Conservation (phyloP, 2,329 filamentous ascomycete genomes). For the Eurotiales sp. region DNA sequence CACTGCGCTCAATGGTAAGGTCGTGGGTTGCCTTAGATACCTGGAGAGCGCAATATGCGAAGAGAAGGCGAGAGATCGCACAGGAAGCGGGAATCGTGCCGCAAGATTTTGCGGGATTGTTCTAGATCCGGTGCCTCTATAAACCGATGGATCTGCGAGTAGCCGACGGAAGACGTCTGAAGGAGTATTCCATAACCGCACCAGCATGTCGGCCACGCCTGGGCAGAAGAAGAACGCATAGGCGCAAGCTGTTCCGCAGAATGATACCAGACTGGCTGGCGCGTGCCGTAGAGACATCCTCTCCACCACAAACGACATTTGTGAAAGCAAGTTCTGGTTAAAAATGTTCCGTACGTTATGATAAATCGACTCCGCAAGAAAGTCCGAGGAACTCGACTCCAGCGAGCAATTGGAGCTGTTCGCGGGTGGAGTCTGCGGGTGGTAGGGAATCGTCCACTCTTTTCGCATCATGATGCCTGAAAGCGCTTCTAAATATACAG, state of each 20-base stretch:
- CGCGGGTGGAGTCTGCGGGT: constrained; percentile 50
- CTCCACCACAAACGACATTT: constrained; percentile 83
- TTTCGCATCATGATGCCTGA: constrained; percentile 80
- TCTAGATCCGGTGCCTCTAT: constrained; percentile 50
- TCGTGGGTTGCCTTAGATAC: constrained; percentile 61
- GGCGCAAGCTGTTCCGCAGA: constrained; percentile 84
- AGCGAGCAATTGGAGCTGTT: constrained; percentile 53
- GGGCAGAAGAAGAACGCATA: constrained; percentile 93
- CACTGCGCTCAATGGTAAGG: constrained; percentile 64
- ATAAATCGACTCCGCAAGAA: constrained; percentile 70
- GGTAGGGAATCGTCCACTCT: constrained; percentile 70
- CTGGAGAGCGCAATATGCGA: constrained; percentile 59
- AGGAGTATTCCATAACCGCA: constrained; percentile 74
- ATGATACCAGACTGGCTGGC: constrained; percentile 69
- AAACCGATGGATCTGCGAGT: constrained; percentile 64
- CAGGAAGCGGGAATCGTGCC: constrained; percentile 64
- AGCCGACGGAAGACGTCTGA: constrained; percentile 67
- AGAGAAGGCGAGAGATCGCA: constrained; percentile 60
- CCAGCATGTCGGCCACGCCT: constrained; percentile 76
- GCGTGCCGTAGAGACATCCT: constrained; percentile 79
- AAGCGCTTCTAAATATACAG: constrained; percentile 72
- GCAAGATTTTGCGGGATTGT: constrained; percentile 60
- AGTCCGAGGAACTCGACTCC: constrained; percentile 60
- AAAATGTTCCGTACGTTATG: constrained; percentile 90
- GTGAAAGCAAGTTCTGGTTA: constrained; percentile 72